Conservation (phyloP, 192 early-diverging fungal species). For the Coemansia sp. region DNA sequence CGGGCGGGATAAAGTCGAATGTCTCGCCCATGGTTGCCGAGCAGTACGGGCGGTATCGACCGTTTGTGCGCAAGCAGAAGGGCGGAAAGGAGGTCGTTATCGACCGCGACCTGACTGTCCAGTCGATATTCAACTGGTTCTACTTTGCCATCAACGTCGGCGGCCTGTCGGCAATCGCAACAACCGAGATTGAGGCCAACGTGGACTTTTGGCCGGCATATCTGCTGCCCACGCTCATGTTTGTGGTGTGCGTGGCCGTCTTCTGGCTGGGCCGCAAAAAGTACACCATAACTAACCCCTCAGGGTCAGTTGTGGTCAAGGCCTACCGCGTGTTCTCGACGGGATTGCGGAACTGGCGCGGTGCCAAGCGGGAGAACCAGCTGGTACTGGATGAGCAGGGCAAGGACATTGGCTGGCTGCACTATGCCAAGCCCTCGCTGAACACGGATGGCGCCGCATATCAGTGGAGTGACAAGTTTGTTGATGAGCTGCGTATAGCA, state of each 20-base stretch:
- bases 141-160: slow-evolving; percentile 69
- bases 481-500: slow-evolving; percentile 58
- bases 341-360: slow-evolving; percentile 26
- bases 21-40: slow-evolving; percentile 76
- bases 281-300: slow-evolving; percentile 53
- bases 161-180: slow-evolving; percentile 54
- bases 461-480: slow-evolving; percentile 67
- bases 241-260: slow-evolving; percentile 50
- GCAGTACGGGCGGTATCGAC: slow-evolving; percentile 53
- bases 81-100: slow-evolving; percentile 58
- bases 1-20: slow-evolving; percentile 75
- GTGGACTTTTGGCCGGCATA: slow-evolving; percentile 56
- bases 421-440: slow-evolving; percentile 57
- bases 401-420: slow-evolving; percentile 43
- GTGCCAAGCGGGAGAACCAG: slow-evolving; percentile 27
- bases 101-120: slow-evolving; percentile 62
- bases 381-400: slow-evolving; percentile 21
- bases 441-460: slow-evolving; percentile 1
- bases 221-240: slow-evolving; percentile 56
- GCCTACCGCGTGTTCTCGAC: slow-evolving; percentile 33
- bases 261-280: slow-evolving; percentile 50
- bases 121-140: slow-evolving; percentile 81
- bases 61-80: slow-evolving; percentile 56
- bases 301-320: slow-evolving; percentile 52
- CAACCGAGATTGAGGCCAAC: slow-evolving; percentile 52